Conservation (phyloP, 768 basidiomycete species). For the Rhodotorula kratochvilovae region DNA sequence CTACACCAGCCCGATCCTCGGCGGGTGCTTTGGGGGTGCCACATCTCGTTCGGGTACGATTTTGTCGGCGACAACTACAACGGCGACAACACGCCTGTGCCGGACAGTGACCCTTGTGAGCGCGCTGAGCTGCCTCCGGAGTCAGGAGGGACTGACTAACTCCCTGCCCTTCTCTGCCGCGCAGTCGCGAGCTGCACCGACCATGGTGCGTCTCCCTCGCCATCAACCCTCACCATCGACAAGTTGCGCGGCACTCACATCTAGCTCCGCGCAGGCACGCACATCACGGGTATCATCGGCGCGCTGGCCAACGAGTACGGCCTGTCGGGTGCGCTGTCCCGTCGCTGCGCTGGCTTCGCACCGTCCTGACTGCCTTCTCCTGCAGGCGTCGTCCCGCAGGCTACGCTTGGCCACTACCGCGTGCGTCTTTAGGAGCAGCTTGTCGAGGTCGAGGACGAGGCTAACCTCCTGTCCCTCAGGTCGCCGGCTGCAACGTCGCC, state of each 20-base stretch:
- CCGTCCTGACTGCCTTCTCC: neutral
- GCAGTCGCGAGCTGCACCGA: neutral
- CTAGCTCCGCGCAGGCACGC: conserved; percentile 34
- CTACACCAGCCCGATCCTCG: conserved; percentile 47
- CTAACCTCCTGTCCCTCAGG: conserved; percentile 26
- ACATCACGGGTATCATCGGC: conserved; percentile 58
- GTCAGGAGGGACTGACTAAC: no score
- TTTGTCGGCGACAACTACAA: conserved; percentile 46
- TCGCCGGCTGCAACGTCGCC: conserved; percentile 61
- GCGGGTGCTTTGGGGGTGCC: conserved; percentile 49
- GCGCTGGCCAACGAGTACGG: conserved; percentile 60
- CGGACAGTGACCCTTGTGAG: conserved; percentile 51
- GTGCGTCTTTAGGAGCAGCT: neutral
- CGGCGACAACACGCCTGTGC: conserved; percentile 55
- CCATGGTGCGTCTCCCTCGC: neutral
- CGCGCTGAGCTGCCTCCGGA: neutral
- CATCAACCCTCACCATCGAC: fast-evolving
- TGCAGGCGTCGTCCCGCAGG: conserved; percentile 66
- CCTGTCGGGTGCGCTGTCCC: conserved; percentile 62
- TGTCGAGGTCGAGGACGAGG: neutral
- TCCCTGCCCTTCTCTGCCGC: neutral
- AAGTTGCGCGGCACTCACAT: neutral
- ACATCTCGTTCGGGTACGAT: conserved; percentile 49
- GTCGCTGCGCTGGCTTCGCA: conserved; percentile 60
- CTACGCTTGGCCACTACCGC: conserved; percentile 51